phyloP scores from a whole-genome alignment of 2,329 filamentous ascomycete species.

The Huntiella moniliformis region DNA sequence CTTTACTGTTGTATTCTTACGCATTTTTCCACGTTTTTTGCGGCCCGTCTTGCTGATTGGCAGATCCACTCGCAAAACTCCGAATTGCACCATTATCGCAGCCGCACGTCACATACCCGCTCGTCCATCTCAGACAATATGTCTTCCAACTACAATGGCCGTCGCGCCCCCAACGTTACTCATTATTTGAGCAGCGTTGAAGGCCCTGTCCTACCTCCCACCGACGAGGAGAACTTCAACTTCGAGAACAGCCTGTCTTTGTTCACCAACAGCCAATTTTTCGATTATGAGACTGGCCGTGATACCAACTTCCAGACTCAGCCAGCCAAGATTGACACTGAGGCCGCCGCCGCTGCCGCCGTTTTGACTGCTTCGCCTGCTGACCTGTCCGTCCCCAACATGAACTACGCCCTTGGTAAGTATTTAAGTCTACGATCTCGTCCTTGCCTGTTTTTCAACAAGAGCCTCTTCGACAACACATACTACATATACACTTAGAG shows the following conservation, averaged over 20 bases:
- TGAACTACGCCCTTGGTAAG: conserved; percentile 14
- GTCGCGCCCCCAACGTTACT: conserved; percentile 70
- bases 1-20: neutral
- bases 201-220: conserved; percentile 36
- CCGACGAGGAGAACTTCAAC: conserved; percentile 38
- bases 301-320: conserved; percentile 37
- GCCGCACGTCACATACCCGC: neutral
- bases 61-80: neutral
- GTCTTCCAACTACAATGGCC: conserved; percentile 47
- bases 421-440: neutral
- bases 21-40: neutral
- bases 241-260: conserved; percentile 56
- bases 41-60: neutral
- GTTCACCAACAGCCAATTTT: conserved; percentile 70
- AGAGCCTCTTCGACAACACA: too few relatives aligned
- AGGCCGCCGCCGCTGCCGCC: conserved; percentile 16
- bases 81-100: neutral
- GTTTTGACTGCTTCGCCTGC: conserved; percentile 11
- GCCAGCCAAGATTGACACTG: conserved; percentile 25
- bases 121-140: conserved; percentile 23
- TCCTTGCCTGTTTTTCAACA: too few relatives aligned
- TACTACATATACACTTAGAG: too few relatives aligned
- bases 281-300: conserved; percentile 54
- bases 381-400: conserved; percentile 13
- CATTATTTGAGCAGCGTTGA: conserved; percentile 80